Percentiles rank a stretch among this genome's conserved stretches.
Conservation (phyloP, 1,284 basidiomycete genomes). For the Papiliotrema nemorosa region DNA sequence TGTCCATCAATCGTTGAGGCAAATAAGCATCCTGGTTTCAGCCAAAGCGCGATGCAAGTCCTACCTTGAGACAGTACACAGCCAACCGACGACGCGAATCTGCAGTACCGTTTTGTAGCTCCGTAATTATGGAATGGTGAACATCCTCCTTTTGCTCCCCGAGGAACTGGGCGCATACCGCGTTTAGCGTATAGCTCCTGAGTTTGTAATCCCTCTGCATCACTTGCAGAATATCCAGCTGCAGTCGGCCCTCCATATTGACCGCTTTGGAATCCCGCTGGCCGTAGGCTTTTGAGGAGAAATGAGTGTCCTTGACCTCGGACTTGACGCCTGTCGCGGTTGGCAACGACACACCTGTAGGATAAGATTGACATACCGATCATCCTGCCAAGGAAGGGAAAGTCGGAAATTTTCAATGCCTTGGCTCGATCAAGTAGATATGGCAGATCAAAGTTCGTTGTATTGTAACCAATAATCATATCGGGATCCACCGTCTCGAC, state of each 20-base stretch:
- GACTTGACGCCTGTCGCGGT: conserved; percentile 61
- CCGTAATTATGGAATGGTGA: conserved; percentile 93
- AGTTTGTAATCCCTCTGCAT: conserved; percentile 97
- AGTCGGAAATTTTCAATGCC: conserved; percentile 65
- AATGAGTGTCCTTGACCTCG: conserved; percentile 83
- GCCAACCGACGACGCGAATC: conserved; percentile 85
- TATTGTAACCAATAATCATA: conserved; percentile 91
- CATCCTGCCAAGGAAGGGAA: conserved; percentile 74
- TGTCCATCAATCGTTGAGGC: conserved; percentile 87
- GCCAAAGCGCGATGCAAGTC: conserved; percentile 4
- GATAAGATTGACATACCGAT: conserved; percentile 56
- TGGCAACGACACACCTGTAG: too few relatives aligned
- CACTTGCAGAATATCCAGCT: conserved; percentile 88
- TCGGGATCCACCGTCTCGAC: conserved; percentile 85
- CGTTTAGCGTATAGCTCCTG: conserved; percentile 89
- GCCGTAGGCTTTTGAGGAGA: conserved; percentile 93
- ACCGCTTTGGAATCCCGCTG: conserved; percentile 93
- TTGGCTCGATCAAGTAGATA: conserved; percentile 87
- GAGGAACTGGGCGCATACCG: conserved; percentile 91
- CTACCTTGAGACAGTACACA: conserved; percentile 91
- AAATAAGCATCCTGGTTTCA: conserved; percentile 81
- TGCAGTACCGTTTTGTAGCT: conserved; percentile 88
- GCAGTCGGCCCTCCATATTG: conserved; percentile 78
- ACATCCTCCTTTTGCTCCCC: conserved; percentile 98
- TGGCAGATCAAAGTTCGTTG: conserved; percentile 85